Evolutionary conservation across 169 alveolate species (phyloP).

Genomic region (Cryptosporidium ubiquitum): DNA sequence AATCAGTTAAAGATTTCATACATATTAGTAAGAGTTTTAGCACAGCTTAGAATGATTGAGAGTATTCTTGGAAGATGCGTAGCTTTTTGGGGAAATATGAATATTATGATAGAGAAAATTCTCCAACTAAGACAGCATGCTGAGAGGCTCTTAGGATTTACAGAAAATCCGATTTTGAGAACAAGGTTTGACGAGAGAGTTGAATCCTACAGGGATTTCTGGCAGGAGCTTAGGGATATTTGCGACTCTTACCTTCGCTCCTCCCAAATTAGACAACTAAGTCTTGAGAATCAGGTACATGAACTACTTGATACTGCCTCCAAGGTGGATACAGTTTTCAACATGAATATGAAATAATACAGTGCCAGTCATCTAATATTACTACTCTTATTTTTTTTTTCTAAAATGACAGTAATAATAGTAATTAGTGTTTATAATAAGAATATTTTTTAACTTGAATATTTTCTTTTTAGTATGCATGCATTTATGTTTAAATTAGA

Average conservation of each 20-base stretch:
- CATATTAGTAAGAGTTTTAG: conserved; percentile 49
- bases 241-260: conserved; percentile 57
- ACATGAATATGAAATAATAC: neutral
- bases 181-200: conserved; percentile 72
- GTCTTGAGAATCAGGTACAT: conserved; percentile 55
- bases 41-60: conserved; percentile 72
- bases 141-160: conserved; percentile 57
- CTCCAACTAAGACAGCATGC: conserved; percentile 63
- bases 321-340: conserved; percentile 54
- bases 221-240: conserved; percentile 62
- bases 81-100: conserved; percentile 74
- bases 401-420: neutral
- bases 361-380: neutral
- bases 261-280: conserved; percentile 22
- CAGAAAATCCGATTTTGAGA: conserved; percentile 56
- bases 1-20: conserved; percentile 53
- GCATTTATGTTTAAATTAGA: neutral
- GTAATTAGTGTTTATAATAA: neutral
- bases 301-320: conserved; percentile 65
- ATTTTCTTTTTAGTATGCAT: neutral
- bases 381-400: neutral
- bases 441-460: neutral
- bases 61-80: conserved; percentile 64
- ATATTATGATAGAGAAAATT: conserved; percentile 59
- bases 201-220: conserved; percentile 35